A percentile compares a stretch with the other conserved stretches of the same genome.
phyloP scores from a whole-genome alignment of 768 basidiomycete species.

The Tubosaeta brunneosetosa region DNA sequence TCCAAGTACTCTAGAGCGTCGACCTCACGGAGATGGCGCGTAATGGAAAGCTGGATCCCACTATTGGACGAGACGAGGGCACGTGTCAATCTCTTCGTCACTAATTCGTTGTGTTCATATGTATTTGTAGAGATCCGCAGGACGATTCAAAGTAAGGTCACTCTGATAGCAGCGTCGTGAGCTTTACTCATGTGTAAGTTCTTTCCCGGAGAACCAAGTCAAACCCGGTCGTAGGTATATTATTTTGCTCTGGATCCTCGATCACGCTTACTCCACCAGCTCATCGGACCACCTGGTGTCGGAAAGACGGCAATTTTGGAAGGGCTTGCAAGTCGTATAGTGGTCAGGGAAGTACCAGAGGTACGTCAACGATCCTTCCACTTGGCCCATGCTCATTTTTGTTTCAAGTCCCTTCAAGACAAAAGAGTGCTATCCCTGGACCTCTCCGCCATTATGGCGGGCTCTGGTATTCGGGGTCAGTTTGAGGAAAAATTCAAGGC shows the following conservation, averaged over 20 bases:
- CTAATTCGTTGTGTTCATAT: background rate
- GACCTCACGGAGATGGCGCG: conserved; percentile 83
- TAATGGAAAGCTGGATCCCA: conserved; percentile 84
- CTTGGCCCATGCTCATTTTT: background rate
- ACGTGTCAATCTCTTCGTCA: background rate
- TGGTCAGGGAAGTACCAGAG: conserved; percentile 88
- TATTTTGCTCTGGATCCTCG: conserved; percentile 3
- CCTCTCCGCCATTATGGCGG: conserved; percentile 78
- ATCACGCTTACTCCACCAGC: conserved; percentile 32
- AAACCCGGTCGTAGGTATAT: conserved; percentile 69
- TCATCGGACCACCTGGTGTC: conserved; percentile 84
- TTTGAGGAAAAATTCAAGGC: conserved; percentile 95
- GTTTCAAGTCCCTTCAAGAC: conserved; percentile 66
- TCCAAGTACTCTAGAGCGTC: conserved; percentile 53
- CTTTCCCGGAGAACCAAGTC: conserved; percentile 87
- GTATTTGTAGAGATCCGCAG: conserved; percentile 65
- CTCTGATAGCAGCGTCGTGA: background rate
- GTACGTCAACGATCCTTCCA: conserved; percentile 34
- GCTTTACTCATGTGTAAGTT: conserved; percentile 38
- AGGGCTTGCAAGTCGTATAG: conserved; percentile 82
- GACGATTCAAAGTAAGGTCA: conserved; percentile 77
- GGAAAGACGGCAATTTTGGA: conserved; percentile 93
- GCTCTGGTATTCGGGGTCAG: conserved; percentile 86
- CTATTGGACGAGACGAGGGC: conserved; percentile 87
- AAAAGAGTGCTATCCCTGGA: conserved; percentile 89